Evolutionary conservation across 176 grass and related monocot species (phyloP), one percentile per base, ranked within the genome.

Genomic region (Oryza meridionalis): DNA sequence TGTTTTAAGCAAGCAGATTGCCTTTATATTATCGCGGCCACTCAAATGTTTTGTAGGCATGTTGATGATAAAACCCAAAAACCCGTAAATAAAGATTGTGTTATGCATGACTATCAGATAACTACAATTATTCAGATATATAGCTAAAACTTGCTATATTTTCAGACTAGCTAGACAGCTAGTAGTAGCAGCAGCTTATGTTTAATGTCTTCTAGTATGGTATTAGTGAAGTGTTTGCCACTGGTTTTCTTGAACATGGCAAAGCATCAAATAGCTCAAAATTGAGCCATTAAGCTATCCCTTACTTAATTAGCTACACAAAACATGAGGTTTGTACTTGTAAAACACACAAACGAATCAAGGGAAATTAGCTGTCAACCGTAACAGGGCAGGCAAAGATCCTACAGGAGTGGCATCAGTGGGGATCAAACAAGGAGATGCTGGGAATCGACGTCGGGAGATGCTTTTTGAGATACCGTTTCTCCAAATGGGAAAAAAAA

Each of bases 361-460:
- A 70, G 16, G 46, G 46, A 21, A 29, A 62, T 78, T 31, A 49
- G 73, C 67, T 44, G 58, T 44, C 25, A 59, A 77, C 8, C 65
- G 83, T 67, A 35, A 73, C 7, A 19, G 37, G 24, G 3, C 19
- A 25, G 63, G 82, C 65, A 59, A 67, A 66, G 59, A 55, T 42
- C 37, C 83, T 31, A 9, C 11, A 15, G 65, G 21, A 68, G 25
- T 53, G 62, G 80, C 80, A 87, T 84, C 88, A 44, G 13, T 16
- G 42, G 62, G 88, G 35, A 89, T 89, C 82, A 29, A 19, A 3
- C 0, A 5, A 15, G 72, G 72, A 90, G 88, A 90, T 90, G 84
- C 88, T 47, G 5, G 84, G 87, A 69, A 89, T 89, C 90, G 77
- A 68, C 26, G 1, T 17, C 62, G 79, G 69, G 47, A 87, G 91